Base-by-base conservation (phyloP, 2,329 filamentous ascomycete genomes). In the Plectosphaerella plurivora region DNA sequence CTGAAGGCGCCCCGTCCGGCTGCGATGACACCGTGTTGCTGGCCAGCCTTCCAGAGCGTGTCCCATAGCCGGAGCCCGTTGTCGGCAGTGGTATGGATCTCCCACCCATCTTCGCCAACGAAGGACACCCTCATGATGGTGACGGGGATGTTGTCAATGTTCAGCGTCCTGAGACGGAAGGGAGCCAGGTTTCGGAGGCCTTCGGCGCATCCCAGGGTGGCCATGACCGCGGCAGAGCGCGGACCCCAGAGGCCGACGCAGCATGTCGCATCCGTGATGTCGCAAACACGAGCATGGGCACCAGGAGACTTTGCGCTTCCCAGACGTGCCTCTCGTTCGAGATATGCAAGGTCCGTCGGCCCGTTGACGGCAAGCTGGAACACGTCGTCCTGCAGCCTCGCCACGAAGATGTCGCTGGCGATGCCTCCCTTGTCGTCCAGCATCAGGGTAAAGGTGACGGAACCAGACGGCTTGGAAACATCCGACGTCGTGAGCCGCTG, bases 221-320 rank as follows among this genome's bases (percentile, higher is more conserved):
- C 59, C 37, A 86, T 71, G 0, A 86, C 75, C 2, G 82, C 74
- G 4, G 71, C 68, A 0, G 82, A 70, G 11, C 68, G 72, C 45
- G 83, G 83, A 0, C 83, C 83, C 81, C 82, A 86, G 15, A 86
- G 76, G 0, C 83, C 83, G 18, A 86, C 72, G 53, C 78, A 79
- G 60, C 82, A 85, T 1, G 81, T 84, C 4, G 73, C 76, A 1
- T 79, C 78, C 0, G 83, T 86, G 45, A 84, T 72, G 42, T 86
- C 83, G 33, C 76, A 75, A 0, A 86, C 77, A 15, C 78, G 72
- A 0, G 74, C 75, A 65, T 71, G 76, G 42, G 71, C 61, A 4
- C 60, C 63, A 0, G 78, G 72, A 2, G 58, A 66, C 0, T 60
- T 57, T 51, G 73, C 67, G 2, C 61, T 67, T 53, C 83, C 79